Base-by-base conservation (phyloP, 306 rosid genomes). In the Prunus kanzakura region DNA sequence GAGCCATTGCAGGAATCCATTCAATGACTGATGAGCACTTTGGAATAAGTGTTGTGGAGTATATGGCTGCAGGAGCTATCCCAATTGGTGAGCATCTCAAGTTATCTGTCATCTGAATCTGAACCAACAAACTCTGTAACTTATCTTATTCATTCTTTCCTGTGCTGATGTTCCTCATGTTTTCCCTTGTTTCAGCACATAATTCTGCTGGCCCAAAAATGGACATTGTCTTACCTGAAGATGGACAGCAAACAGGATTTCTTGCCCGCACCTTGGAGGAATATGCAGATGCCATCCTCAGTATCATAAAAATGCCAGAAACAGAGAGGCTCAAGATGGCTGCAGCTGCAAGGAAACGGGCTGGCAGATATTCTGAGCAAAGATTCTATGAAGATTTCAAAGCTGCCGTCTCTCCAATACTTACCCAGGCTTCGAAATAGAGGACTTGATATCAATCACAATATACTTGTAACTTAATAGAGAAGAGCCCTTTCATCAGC, bases 11-110 rank as follows among this genome's bases (percentile, higher is more conserved):
- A 4, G 98, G 98, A 65, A 89, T 95, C 85, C 98, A 95, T 82
- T 95, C 96, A 51, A 95, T 95, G 98, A 92, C 95, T 3, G 98
- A 95, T 67, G 98, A 95, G 74, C 98, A 95, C 81, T 95, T 95
- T 9, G 98, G 98, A 80, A 95, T 95, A 30, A 86, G 96, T 76
- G 96, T 95, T 60, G 98, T 95, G 32, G 98, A 95, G 72, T 95
- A 85, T 79, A 95, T 95, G 98, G 98, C 97, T 80, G 97, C 96
- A 16, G 98, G 98, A 43, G 97, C 97, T 62, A 84, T 92, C 65
- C 98, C 98, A 80, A 90, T 95, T 75, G 98, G 98, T 95, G 46
- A 22, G 92, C 71, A 52, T 78, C 69, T 19, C 27, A 11, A n/a
- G 52, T 73, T 16, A 56, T 69, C 67, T 27, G 13, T 72, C 78